phyloP scores from a whole-genome alignment of 2,329 filamentous ascomycete genomes.

The Fusarium sp. region DNA sequence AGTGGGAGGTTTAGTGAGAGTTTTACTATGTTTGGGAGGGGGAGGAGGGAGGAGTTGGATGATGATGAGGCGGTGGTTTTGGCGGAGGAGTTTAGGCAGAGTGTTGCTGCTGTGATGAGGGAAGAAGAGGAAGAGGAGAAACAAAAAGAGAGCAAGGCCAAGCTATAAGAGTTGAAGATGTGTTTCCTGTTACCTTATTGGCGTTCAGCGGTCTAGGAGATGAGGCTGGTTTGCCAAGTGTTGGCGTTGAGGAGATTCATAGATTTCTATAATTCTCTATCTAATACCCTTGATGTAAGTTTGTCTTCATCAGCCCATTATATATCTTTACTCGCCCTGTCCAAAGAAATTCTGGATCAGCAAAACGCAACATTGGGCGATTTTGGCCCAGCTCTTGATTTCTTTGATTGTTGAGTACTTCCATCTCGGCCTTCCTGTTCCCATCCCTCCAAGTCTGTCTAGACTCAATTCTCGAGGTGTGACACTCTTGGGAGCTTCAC shows the following conservation, averaged over 20 bases:
- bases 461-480: conserved; percentile 76
- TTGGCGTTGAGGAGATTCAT: neutral
- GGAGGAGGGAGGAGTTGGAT: conserved; percentile 78
- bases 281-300: conserved; percentile 25
- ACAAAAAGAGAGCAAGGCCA: conserved; percentile 47
- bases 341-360: conserved; percentile 86
- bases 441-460: conserved; percentile 83
- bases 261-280: conserved; percentile 8
- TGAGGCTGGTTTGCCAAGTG: neutral
- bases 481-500: conserved; percentile 87
- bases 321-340: conserved; percentile 74
- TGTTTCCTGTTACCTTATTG: conserved; percentile 22
- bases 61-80: conserved; percentile 76
- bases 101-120: conserved; percentile 60
- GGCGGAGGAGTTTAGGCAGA: conserved; percentile 65
- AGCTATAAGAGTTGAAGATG: conserved; percentile 49
- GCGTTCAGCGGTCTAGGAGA: neutral
- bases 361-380: conserved; percentile 64
- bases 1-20: conserved; percentile 67
- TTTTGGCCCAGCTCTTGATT: no score
- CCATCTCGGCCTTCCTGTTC: conserved; percentile 73
- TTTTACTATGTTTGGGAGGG: conserved; percentile 87
- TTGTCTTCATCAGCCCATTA: neutral
- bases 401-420: neutral
- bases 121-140: conserved; percentile 49